Base-by-base conservation (phyloP, 768 basidiomycete species). In the Chalciporus piperatus region DNA sequence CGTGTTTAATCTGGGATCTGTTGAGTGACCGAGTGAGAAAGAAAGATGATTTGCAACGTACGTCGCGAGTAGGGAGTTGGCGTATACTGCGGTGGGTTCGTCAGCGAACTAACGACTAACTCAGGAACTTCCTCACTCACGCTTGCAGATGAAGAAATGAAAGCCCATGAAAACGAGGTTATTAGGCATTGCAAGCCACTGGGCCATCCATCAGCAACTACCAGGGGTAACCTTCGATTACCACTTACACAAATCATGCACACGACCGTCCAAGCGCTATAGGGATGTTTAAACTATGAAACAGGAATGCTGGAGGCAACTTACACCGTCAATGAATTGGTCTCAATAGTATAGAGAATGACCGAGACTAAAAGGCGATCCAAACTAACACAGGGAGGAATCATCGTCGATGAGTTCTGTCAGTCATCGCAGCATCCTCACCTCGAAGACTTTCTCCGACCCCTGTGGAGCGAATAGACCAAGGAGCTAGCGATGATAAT, bases 321-420 rank as follows among this genome's bases (percentile, higher is more conserved):
- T 22, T 42, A 76, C 75, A 74, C 74, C 23, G 81, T 81, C 28
- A 81, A 51, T 7, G 75, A 63, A 50, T 80, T 80, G 32, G 74
- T 80, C 58, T 82, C 81, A 37, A 82, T 74, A 0, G 79, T 75
- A 52, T 82, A 81, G 1, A 78, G 55, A 37, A 81, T 76, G 41
- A 81, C 66, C 0, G 66, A 59, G 50, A 79, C 73, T n/a, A 82
- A 68, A 22, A 81, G 55, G 6, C 72, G 72, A 51, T 80, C 76
- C 58, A 82, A 56, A 46, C 78, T 80, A 50, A 23, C 17, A 7
- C 1, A 5, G 30, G 14, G 22, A 35, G 27, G 11, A 3, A 7
- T 27, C 27, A 27, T 32, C 12, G 19, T 28, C n/a, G 32, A 16
- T 28, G 19, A 27, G 20, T 9, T 3, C 16, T 8, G 30, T 10